Conservation (phyloP, 2,329 filamentous ascomycete species). For the Calonectria multiphialidica region DNA sequence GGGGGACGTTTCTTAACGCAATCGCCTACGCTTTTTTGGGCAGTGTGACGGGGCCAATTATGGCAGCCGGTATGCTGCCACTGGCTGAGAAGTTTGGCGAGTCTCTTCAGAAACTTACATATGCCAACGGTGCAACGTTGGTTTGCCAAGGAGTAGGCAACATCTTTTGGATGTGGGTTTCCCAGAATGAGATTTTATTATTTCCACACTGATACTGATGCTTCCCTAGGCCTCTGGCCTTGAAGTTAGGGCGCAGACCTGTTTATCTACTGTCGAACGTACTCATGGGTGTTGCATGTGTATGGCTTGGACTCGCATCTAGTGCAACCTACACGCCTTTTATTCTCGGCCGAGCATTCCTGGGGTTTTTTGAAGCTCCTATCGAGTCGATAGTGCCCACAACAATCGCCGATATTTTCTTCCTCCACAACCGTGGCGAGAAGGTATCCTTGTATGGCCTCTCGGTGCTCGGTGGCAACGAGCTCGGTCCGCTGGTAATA, state of each 20-base stretch:
- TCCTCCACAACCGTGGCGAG: constrained; percentile 16
- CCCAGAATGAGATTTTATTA: background rate
- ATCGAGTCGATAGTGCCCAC: constrained; percentile 21
- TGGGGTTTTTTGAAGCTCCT: constrained; percentile 14
- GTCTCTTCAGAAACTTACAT: constrained; percentile 9
- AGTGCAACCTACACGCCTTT: constrained; percentile 12
- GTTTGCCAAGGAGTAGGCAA: constrained; percentile 17
- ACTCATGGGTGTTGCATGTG: constrained; percentile 20
- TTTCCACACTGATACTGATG: background rate
- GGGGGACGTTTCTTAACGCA: constrained; percentile 17
- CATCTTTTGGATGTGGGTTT: constrained; percentile 22
- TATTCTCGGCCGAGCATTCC: constrained; percentile 16
- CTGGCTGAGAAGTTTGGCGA: constrained; percentile 18
- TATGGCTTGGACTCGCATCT: constrained; percentile 20
- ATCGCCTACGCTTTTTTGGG: constrained; percentile 18
- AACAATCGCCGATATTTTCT: constrained; percentile 21
- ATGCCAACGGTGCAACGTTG: constrained; percentile 17
- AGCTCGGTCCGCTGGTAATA: constrained; percentile 20
- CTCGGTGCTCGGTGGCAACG: constrained; percentile 17
- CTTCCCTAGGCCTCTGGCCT: background rate
- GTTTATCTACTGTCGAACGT: constrained; percentile 15
- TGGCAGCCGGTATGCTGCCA: constrained; percentile 20
- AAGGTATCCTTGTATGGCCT: constrained; percentile 22
- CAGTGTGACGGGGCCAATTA: constrained; percentile 22
- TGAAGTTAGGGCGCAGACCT: constrained; percentile 17